phyloP scores from a whole-genome alignment of 2,329 filamentous ascomycete genomes.

The Amesomyces nigricolor region DNA sequence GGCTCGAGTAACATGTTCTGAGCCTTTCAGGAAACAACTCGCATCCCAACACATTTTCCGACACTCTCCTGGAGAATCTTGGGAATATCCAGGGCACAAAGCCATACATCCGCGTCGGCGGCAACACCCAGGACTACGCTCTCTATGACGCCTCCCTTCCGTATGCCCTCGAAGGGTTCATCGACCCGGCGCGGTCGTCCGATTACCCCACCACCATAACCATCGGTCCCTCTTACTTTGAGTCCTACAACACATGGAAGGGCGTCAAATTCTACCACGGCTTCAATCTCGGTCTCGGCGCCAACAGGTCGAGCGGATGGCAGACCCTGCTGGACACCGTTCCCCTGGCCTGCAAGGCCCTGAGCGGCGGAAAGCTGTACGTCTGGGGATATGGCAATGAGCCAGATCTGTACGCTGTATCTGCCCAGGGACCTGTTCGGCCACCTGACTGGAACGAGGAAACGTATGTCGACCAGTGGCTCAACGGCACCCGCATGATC shows the following conservation, averaged over 20 bases:
- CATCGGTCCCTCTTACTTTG: slow-evolving; percentile 58
- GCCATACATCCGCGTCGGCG: slow-evolving; percentile 57
- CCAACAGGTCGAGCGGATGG: slow-evolving; percentile 46
- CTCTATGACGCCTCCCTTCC: slow-evolving; percentile 51
- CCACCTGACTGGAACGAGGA: slow-evolving; percentile 48
- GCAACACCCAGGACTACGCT: slow-evolving; percentile 63
- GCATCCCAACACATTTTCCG: slow-evolving; percentile 53
- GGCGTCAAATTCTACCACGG: slow-evolving; percentile 54
- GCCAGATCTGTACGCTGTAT: slow-evolving; percentile 53
- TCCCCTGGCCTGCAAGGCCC: slow-evolving; percentile 50
- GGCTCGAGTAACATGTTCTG: slow-evolving; percentile 45
- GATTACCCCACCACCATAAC: slow-evolving; percentile 58
- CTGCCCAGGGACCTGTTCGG: slow-evolving; percentile 46
- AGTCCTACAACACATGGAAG: slow-evolving; percentile 55
- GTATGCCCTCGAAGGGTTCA: slow-evolving; percentile 47
- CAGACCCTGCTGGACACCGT: slow-evolving; percentile 50
- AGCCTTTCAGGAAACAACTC: slow-evolving; percentile 45
- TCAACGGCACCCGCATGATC: slow-evolving; percentile 48
- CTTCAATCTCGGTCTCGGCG: slow-evolving; percentile 52
- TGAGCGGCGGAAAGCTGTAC: slow-evolving; percentile 46
- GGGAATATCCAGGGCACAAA: slow-evolving; percentile 49
- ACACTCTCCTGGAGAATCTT: slow-evolving; percentile 54
- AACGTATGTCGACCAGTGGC: slow-evolving; percentile 53
- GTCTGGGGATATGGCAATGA: slow-evolving; percentile 62
- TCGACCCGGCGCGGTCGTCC: slow-evolving; percentile 42